Conservation (phyloP, 345 rosid species). For the Triadica sebifera region DNA sequence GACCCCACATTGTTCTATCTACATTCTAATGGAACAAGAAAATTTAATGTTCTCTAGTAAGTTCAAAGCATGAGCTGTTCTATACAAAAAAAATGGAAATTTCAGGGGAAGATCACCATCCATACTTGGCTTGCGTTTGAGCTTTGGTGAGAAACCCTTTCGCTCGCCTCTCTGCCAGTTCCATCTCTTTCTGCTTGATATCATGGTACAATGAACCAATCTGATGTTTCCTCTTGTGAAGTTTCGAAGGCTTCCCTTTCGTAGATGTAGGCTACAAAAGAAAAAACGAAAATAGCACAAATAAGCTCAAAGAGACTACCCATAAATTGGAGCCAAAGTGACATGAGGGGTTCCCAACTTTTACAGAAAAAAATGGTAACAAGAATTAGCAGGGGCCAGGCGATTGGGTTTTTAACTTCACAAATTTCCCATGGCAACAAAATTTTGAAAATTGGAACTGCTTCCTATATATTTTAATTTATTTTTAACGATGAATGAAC, state of each 20-base stretch:
- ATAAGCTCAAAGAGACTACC: too few relatives aligned
- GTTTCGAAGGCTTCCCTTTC: slow-evolving; percentile 81
- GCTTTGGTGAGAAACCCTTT: slow-evolving; percentile 83
- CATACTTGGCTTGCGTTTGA: slow-evolving; percentile 88
- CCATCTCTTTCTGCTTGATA: slow-evolving; percentile 86
- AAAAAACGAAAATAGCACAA: not conserved
- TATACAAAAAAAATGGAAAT: not conserved
- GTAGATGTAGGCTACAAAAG: slow-evolving; percentile 62
- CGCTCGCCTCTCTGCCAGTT: slow-evolving; percentile 77
- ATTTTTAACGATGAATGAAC: not conserved
- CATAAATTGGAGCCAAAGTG: too few relatives aligned
- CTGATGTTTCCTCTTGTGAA: slow-evolving; percentile 99
- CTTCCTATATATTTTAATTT: too few relatives aligned
- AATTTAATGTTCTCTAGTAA: not conserved
- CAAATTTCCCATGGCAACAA: too few relatives aligned
- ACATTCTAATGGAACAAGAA: not conserved
- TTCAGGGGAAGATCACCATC: slow-evolving; percentile 55
- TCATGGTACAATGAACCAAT: slow-evolving; percentile 70
- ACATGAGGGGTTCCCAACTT: not conserved
- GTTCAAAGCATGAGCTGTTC: not conserved
- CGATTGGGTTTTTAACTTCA: too few relatives aligned
- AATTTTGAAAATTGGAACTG: too few relatives aligned
- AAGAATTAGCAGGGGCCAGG: too few relatives aligned
- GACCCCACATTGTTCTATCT: not conserved
- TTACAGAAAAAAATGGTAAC: too few relatives aligned